Conservation (phyloP, 2,329 filamentous ascomycete genomes). For the Emericellopsis atlantica region DNA sequence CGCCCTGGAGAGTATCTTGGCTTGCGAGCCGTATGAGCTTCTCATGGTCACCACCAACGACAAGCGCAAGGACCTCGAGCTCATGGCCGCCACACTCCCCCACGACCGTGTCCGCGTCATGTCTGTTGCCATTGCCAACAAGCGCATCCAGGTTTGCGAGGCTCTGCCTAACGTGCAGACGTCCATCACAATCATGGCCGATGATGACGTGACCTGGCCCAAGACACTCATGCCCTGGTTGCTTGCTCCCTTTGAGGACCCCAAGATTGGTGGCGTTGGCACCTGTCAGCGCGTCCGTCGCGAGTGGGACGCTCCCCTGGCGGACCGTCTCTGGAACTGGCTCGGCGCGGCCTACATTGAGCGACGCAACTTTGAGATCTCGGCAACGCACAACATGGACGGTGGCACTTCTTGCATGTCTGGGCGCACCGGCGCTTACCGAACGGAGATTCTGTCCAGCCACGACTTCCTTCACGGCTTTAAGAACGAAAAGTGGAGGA, state of each 20-base stretch:
- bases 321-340: slow-evolving; percentile 68
- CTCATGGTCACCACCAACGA: slow-evolving; percentile 80
- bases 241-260: slow-evolving; percentile 80
- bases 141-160: slow-evolving; percentile 84
- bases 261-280: slow-evolving; percentile 75
- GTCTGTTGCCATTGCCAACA: slow-evolving; percentile 78
- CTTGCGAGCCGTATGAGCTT: slow-evolving; percentile 56
- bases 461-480: slow-evolving; percentile 79
- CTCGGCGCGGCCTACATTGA: slow-evolving; percentile 86
- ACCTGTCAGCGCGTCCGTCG: slow-evolving; percentile 81
- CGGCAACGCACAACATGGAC: slow-evolving; percentile 87
- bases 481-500: slow-evolving; percentile 80
- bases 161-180: slow-evolving; percentile 79
- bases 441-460: slow-evolving; percentile 75
- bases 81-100: slow-evolving; percentile 49
- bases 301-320: slow-evolving; percentile 44
- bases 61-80: slow-evolving; percentile 57
- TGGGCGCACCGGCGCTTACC: slow-evolving; percentile 84
- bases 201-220: slow-evolving; percentile 93
- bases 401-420: slow-evolving; percentile 96
- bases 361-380: slow-evolving; percentile 91
- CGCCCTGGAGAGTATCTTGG: slow-evolving; percentile 67
- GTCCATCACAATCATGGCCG: slow-evolving; percentile 78
- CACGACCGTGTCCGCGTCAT: slow-evolving; percentile 58
- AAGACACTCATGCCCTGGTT: slow-evolving; percentile 80